Evolutionary conservation across 2,329 filamentous ascomycete species (phyloP).

Genomic region (Microcyclospora tardicrescens): DNA sequence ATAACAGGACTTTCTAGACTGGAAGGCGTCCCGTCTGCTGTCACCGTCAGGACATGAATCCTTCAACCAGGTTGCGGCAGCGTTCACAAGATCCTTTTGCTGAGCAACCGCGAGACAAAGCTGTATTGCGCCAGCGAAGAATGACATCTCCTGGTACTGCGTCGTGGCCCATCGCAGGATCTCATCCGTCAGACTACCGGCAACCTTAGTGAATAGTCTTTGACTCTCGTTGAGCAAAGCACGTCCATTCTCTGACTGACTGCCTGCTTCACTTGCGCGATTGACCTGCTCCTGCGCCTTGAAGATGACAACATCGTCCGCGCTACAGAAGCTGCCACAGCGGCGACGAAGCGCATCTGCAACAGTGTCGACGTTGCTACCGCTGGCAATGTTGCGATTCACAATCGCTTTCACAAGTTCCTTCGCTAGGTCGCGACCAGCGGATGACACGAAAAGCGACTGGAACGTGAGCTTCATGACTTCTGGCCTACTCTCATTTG

Average conservation of each 20-base stretch:
- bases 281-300: conserved; percentile 94
- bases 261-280: conserved; percentile 65
- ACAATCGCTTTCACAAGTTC: conserved; percentile 95
- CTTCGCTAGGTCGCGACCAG: conserved; percentile 82
- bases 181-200: conserved; percentile 58
- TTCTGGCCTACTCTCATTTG: conserved; percentile 54
- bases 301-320: conserved; percentile 95
- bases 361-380: conserved; percentile 93
- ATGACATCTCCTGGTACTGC: conserved; percentile 70
- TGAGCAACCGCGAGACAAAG: conserved; percentile 71
- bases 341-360: conserved; percentile 83
- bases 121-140: conserved; percentile 83
- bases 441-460: conserved; percentile 63
- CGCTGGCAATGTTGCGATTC: conserved; percentile 91
- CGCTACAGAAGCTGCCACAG: conserved; percentile 94
- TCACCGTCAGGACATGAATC: conserved; percentile 66
- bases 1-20: conserved; percentile 67
- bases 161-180: conserved; percentile 66
- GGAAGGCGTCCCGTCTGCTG: conserved; percentile 52
- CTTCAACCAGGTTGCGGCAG: conserved; percentile 72
- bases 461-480: conserved; percentile 76
- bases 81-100: conserved; percentile 76
- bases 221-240: conserved; percentile 79
- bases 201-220: conserved; percentile 77
- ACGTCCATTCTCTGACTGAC: conserved; percentile 62